These are phyloP conservation scores for Talaromyces sp. DNA, from an alignment of 2,329 filamentous ascomycete genomes.

Conservation along the genomic window DNA sequence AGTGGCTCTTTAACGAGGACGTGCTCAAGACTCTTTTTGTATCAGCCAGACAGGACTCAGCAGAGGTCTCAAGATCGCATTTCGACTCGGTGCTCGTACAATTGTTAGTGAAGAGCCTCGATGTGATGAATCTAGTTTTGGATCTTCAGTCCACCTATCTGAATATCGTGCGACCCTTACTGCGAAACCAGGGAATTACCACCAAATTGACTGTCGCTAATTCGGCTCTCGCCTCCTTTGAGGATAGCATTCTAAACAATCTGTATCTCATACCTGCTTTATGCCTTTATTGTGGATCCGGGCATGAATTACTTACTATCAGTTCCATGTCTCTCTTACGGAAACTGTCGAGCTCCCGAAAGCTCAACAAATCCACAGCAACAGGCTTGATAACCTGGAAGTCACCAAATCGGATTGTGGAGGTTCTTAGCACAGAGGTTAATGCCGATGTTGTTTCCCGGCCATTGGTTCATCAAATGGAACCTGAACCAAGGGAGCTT, in stretches of 20 bases:
- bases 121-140: slow-evolving; percentile 78
- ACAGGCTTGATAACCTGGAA: slow-evolving; percentile 61
- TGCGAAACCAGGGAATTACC: slow-evolving; percentile 64
- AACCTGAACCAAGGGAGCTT: slow-evolving; percentile 66
- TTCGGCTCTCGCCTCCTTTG: slow-evolving; percentile 79
- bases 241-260: slow-evolving; percentile 83
- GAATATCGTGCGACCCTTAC: slow-evolving; percentile 76
- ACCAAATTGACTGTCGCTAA: slow-evolving; percentile 66
- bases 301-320: slow-evolving; percentile 76
- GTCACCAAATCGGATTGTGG: slow-evolving; percentile 79
- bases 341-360: slow-evolving; percentile 79
- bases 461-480: slow-evolving; percentile 68
- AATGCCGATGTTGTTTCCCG: slow-evolving; percentile 77
- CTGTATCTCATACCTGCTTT: slow-evolving; percentile 76
- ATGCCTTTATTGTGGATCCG: slow-evolving; percentile 81
- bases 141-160: slow-evolving; percentile 89
- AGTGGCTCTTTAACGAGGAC: slow-evolving; percentile 95
- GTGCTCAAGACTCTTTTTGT: slow-evolving; percentile 77
- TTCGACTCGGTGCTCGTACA: slow-evolving; percentile 79
- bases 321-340: slow-evolving; percentile 79
- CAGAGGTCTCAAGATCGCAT: slow-evolving; percentile 68
- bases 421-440: slow-evolving; percentile 78
- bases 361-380: slow-evolving; percentile 69
- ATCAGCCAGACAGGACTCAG: slow-evolving; percentile 72
- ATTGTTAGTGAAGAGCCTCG: slow-evolving; percentile 74